A percentile compares a stretch with the other conserved stretches of the same genome.
These are phyloP conservation scores for Aegilops sharonensis DNA, from an alignment of 176 grass and related monocot genomes.

Conservation along the genomic window DNA sequence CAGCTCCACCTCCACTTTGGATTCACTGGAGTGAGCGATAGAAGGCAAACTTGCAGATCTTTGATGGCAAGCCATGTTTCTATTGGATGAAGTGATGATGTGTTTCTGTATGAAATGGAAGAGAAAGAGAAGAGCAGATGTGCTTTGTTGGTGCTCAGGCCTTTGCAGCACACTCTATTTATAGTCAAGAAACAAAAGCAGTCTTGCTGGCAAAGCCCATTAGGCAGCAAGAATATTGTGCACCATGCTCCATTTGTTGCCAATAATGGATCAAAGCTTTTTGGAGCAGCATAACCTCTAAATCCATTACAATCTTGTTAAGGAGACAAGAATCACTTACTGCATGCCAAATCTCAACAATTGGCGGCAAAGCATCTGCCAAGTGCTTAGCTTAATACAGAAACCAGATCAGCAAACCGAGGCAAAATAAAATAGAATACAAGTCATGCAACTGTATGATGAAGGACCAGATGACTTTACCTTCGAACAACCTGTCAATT, in stretches of 20 bases:
- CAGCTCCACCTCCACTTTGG: constrained; percentile 42
- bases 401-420: not conserved
- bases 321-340: constrained; percentile 20
- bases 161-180: constrained; percentile 8
- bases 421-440: not conserved
- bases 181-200: constrained; percentile 26
- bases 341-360: not conserved
- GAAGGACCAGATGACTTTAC: constrained; percentile 11
- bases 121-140: not conserved
- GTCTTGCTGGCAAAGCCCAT: constrained; percentile 9
- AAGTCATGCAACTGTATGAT: not conserved
- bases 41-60: constrained; percentile 49
- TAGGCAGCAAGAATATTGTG: not conserved
- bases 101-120: constrained; percentile 5
- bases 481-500: constrained; percentile 18
- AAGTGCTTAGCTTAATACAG: not conserved
- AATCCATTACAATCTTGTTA: not conserved
- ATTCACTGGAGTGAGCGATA: not conserved
- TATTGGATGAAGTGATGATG: not conserved
- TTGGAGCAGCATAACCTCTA: not conserved
- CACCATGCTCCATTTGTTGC: not conserved
- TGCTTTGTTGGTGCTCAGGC: constrained; percentile 20
- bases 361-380: not conserved
- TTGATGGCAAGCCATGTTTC: constrained; percentile 49
- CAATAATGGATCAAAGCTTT: constrained; percentile 1